Evolutionary conservation across 345 rosid species (phyloP), one percentile per base, ranked within the genome.

Genomic region (Limnanthes douglasii): DNA sequence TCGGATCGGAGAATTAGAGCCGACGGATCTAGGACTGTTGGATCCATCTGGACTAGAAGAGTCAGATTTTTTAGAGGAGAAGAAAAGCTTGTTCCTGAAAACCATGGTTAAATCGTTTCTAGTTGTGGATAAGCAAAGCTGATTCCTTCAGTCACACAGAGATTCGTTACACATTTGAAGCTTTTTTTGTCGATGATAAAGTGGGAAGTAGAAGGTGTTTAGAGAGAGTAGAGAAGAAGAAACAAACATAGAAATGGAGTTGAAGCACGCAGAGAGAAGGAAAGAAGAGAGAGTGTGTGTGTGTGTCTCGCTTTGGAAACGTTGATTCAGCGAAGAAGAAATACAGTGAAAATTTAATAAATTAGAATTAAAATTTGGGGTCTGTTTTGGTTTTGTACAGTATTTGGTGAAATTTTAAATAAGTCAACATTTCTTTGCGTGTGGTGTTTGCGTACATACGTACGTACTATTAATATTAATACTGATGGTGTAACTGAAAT

Each of bases 61-160:
- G 44, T 70, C 88, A 1, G 99, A 85, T 51, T 85, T 85, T 78
- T 71, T 81, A 6, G 94, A 84, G 2, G 93, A 83, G 59, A 88
- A 73, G 68, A 92, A 86, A 20, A 82, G 78, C 51, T 81, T 81
- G 69, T 78, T 88, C 69, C 81, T 92, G 75, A 92, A 92, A 13
- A 85, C 94, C 99, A 90, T 90, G 39, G 34, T 46, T 32, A 45
- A 37, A 37, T 14, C 11, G 22, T 37, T 34, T 32, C 31, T 12
- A 58, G 54, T 59, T 45, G n/a, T n/a, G n/a, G 31, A 20, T 41
- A 21, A 25, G 51, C 47, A 3, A 36, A 39, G 45, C 41, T 45
- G 52, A 54, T 44, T 26, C 6, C 18, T 26, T 14, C 27, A n/a
- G 23, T 23, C 59, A 39, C n/a, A 44, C 4, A 39, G 7, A 34